Evolutionary conservation across 2,329 filamentous ascomycete genomes (phyloP).

Genomic region (Arthrobotrys entomopaga): DNA sequence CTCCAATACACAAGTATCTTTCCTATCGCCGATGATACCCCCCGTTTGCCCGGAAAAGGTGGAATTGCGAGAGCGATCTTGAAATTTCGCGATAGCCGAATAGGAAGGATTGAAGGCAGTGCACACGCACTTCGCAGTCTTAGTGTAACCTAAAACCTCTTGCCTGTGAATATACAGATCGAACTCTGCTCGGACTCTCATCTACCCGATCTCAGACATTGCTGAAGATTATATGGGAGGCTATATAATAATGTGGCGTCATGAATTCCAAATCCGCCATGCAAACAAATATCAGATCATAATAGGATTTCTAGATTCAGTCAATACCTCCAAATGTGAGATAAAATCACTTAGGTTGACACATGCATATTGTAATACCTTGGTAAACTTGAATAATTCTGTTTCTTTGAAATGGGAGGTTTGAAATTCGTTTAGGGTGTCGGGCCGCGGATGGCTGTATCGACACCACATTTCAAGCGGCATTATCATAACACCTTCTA

Average conservation of each 20-base stretch:
- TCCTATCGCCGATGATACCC: slow-evolving; percentile 4
- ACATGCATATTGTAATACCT: too few species aligned
- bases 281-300: slow-evolving; percentile 15
- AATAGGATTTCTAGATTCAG: slow-evolving; percentile 30
- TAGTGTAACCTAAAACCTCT: too few species aligned
- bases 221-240: background rate
- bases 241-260: slow-evolving; percentile 35
- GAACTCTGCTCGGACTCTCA: background rate
- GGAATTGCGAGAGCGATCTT: slow-evolving; percentile 1
- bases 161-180: background rate
- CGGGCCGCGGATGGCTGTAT: too few species aligned
- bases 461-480: slow-evolving; percentile 18
- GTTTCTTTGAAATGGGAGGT: too few species aligned
- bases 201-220: background rate
- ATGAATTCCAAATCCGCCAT: slow-evolving; percentile 35
- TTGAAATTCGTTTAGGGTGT: too few species aligned
- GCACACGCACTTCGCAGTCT: background rate
- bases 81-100: slow-evolving; percentile 12
- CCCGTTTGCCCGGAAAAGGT: background rate
- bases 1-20: background rate
- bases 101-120: slow-evolving; percentile 10
- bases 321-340: slow-evolving; percentile 23
- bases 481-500: slow-evolving; percentile 22
- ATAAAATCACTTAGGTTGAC: slow-evolving; percentile 3
- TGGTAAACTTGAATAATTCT: too few species aligned